Conservation (phyloP, 192 early-diverging fungal genomes). For the Paraglomus brasilianum region DNA sequence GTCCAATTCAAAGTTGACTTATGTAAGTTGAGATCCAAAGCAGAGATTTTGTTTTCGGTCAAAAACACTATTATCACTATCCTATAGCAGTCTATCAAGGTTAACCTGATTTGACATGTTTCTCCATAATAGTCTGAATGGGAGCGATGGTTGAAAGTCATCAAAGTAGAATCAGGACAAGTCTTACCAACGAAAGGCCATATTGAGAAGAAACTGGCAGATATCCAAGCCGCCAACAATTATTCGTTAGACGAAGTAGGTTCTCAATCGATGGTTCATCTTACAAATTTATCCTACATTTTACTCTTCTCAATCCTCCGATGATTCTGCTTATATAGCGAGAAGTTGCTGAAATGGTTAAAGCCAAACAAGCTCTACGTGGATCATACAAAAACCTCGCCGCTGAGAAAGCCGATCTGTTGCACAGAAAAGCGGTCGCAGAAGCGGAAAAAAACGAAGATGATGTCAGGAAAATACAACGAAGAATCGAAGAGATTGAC, state of each 20-base stretch:
- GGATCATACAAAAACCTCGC: conserved; percentile 37
- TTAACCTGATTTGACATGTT: no score
- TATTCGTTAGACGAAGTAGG: conserved; percentile 55
- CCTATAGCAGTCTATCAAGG: no score
- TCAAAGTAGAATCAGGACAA: conserved; percentile 51
- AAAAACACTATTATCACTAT: neutral
- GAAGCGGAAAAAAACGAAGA: conserved; percentile 49
- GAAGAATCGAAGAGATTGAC: conserved; percentile 40
- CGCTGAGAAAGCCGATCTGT: conserved; percentile 34
- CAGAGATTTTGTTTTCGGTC: neutral
- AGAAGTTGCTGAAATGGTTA: conserved; percentile 66
- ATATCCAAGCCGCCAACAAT: conserved; percentile 53
- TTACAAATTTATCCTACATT: neutral
- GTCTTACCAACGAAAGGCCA: conserved; percentile 48
- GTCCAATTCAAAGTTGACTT: conserved; percentile 68
- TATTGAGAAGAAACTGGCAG: conserved; percentile 54
- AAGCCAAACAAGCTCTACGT: conserved; percentile 50
- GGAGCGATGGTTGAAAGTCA: conserved; percentile 49
- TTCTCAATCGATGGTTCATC: neutral
- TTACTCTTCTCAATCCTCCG: neutral
- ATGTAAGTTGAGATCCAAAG: conserved; percentile 34
- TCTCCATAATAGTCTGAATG: conserved; percentile 51
- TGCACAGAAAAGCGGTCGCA: conserved; percentile 44
- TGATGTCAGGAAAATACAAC: conserved; percentile 49
- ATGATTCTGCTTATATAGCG: conserved; percentile 29